phyloP scores from a whole-genome alignment of 495 filamentous ascomycete species.

The Hypoxylon lenormandii region DNA sequence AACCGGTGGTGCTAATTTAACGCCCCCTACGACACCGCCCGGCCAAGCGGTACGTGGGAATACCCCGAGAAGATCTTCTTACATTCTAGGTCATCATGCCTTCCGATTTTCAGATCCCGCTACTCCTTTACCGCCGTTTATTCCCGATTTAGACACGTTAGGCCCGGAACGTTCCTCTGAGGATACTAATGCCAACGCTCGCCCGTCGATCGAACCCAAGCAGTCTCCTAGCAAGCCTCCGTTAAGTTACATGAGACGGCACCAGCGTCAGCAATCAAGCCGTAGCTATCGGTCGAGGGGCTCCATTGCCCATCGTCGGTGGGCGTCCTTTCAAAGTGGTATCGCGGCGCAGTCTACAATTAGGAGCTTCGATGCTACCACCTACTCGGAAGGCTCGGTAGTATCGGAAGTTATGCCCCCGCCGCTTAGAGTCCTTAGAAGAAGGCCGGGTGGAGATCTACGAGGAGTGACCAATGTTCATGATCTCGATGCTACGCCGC shows the following conservation, averaged over 20 bases:
- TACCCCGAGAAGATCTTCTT: slow-evolving; percentile 64
- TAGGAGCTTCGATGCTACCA: slow-evolving; percentile 70
- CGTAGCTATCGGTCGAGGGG: slow-evolving; percentile 55
- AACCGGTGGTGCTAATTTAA: slow-evolving; percentile 58
- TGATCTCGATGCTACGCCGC: slow-evolving; percentile 68
- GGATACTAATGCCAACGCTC: slow-evolving; percentile 32
- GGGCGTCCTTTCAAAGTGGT: slow-evolving; percentile 78
- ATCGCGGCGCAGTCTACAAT: slow-evolving; percentile 70
- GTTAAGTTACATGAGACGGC: slow-evolving; percentile 52
- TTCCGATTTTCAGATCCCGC: slow-evolving; percentile 48
- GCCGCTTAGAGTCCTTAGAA: slow-evolving; percentile 75
- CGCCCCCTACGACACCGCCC: slow-evolving; percentile 67
- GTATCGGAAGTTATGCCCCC: slow-evolving; percentile 56
- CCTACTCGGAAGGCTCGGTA: slow-evolving; percentile 62
- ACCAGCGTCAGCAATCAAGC: slow-evolving; percentile 56
- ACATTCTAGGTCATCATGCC: slow-evolving; percentile 61
- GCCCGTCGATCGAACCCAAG: slow-evolving; percentile 51
- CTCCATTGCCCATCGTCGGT: slow-evolving; percentile 57
- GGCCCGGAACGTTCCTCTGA: slow-evolving; percentile 45
- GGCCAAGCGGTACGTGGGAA: slow-evolving; percentile 50
- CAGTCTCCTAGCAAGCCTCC: slow-evolving; percentile 49
- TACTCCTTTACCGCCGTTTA: slow-evolving; percentile 55
- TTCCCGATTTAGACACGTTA: slow-evolving; percentile 55
- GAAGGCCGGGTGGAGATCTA: slow-evolving; percentile 89
- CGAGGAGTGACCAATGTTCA: slow-evolving; percentile 80